Evolutionary conservation across 768 basidiomycete genomes (phyloP).

Genomic region (Tricholoma hemisulphureum): DNA sequence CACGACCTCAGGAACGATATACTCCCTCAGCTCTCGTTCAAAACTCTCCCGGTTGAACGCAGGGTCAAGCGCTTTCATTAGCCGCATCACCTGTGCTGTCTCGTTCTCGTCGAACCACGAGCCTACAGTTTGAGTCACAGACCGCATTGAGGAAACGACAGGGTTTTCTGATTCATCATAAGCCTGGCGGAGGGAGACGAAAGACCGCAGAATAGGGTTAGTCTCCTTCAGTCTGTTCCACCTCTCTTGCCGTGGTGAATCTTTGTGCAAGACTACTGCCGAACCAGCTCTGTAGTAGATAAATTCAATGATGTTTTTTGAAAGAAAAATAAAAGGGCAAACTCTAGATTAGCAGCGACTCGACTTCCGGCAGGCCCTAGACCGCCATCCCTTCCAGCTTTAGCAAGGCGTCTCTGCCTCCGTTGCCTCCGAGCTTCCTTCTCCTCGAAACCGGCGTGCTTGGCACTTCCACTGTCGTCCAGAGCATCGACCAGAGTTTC

Average conservation of each 20-base stretch:
- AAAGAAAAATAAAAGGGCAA: conserved; percentile 29
- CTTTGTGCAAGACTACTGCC: conserved; percentile 80
- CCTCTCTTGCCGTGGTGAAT: conserved; percentile 72
- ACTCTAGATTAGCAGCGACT: conserved; percentile 79
- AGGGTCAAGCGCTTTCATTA: conserved; percentile 89
- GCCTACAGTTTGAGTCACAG: conserved; percentile 81
- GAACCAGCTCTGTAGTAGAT: conserved; percentile 67
- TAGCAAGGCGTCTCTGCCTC: conserved; percentile 76
- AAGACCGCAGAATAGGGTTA: conserved; percentile 67
- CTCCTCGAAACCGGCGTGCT: conserved; percentile 95
- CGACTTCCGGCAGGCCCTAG: conserved; percentile 47
- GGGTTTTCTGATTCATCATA: conserved; percentile 96
- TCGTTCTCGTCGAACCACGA: conserved; percentile 97
- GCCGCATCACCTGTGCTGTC: conserved; percentile 88
- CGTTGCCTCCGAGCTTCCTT: conserved; percentile 84
- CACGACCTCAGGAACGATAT: conserved; percentile 96
- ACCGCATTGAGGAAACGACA: conserved; percentile 74
- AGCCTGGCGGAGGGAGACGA: conserved; percentile 58
- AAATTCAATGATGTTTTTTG: neutral
- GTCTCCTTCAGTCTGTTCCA: conserved; percentile 81
- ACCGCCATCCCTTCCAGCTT: conserved; percentile 74
- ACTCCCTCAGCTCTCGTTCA: conserved; percentile 88
- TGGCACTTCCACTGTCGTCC: conserved; percentile 89
- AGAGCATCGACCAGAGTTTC: conserved; percentile 90
- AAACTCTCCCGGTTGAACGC: conserved; percentile 82